Evolutionary conservation across 306 rosid species (phyloP).

Genomic region (Fragaria ananassa): DNA sequence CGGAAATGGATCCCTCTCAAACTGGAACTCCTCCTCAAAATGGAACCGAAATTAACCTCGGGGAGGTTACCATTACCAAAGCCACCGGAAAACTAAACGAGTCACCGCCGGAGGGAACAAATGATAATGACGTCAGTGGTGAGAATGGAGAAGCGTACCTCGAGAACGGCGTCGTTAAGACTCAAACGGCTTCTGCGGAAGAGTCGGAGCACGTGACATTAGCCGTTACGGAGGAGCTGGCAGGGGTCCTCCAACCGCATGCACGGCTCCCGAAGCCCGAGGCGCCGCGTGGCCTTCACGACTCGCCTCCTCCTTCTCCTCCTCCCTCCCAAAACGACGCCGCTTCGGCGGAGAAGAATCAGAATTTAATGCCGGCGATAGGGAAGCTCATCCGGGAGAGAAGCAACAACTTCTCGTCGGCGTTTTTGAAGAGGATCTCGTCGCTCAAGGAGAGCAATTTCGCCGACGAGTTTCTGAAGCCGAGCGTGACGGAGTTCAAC

Average conservation of each 20-base stretch:
- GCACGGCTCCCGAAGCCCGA: slow-evolving; percentile 71
- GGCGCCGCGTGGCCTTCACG: slow-evolving; percentile 44
- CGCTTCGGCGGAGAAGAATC: background rate
- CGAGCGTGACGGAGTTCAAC: slow-evolving; percentile 54
- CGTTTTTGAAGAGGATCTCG: slow-evolving; percentile 51
- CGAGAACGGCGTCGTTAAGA: background rate
- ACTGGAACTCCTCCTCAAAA: background rate
- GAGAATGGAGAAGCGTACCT: background rate
- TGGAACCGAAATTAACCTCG: background rate
- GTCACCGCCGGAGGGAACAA: background rate
- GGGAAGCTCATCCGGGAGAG: slow-evolving; percentile 63
- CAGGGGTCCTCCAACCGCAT: slow-evolving; percentile 40
- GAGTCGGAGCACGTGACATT: slow-evolving; percentile 6
- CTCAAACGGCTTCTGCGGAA: background rate
- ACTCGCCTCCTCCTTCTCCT: slow-evolving; percentile 9
- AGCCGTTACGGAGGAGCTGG: background rate
- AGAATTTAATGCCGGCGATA: slow-evolving; percentile 47
- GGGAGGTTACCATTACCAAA: background rate
- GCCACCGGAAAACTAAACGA: slow-evolving; percentile 2
- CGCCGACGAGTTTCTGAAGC: background rate
- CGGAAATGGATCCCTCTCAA: slow-evolving; percentile 18
- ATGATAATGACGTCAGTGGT: background rate
- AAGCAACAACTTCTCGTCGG: slow-evolving; percentile 53
- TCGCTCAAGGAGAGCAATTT: slow-evolving; percentile 39
- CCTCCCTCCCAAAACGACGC: slow-evolving; percentile 9